Conservation (phyloP, 345 rosid genomes). For the Linum lewisii region DNA sequence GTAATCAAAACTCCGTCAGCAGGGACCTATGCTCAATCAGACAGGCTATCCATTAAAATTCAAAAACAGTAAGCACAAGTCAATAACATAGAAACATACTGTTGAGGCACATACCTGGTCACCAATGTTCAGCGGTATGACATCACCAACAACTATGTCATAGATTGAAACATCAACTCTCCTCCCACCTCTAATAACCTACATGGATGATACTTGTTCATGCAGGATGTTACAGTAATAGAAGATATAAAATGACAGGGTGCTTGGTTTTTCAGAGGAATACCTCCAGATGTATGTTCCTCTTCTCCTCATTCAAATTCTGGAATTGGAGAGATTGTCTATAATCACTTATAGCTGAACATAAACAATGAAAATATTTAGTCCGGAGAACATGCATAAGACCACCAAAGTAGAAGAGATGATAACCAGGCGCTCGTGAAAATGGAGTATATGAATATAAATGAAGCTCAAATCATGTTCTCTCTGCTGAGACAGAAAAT, state of each 20-base stretch:
- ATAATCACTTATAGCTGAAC: conserved; percentile 8
- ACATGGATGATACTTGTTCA: neutral
- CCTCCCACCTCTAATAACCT: conserved; percentile 12
- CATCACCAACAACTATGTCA: conserved; percentile 10
- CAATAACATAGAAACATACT: neutral
- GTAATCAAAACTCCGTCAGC: conserved; percentile 8
- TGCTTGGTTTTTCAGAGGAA: neutral
- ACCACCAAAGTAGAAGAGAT: neutral
- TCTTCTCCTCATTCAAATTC: conserved; percentile 11
- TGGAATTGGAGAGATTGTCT: conserved; percentile 9
- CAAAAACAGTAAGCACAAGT: neutral
- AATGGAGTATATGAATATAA: too few relatives aligned
- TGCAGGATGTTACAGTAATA: neutral
- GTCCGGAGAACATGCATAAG: neutral
- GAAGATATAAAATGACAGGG: neutral
- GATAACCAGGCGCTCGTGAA: too few relatives aligned
- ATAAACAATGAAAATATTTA: neutral
- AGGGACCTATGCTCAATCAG: conserved; percentile 1
- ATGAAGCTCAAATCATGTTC: too few relatives aligned
- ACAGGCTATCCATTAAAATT: neutral
- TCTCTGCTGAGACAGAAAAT: too few relatives aligned
- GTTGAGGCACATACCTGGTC: neutral
- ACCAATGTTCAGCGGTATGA: conserved; percentile 7
- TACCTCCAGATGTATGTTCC: conserved; percentile 10
- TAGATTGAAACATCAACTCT: conserved; percentile 10